Conservation (phyloP, 352 stramenopile genomes). For the Phytophthora hybrid region DNA sequence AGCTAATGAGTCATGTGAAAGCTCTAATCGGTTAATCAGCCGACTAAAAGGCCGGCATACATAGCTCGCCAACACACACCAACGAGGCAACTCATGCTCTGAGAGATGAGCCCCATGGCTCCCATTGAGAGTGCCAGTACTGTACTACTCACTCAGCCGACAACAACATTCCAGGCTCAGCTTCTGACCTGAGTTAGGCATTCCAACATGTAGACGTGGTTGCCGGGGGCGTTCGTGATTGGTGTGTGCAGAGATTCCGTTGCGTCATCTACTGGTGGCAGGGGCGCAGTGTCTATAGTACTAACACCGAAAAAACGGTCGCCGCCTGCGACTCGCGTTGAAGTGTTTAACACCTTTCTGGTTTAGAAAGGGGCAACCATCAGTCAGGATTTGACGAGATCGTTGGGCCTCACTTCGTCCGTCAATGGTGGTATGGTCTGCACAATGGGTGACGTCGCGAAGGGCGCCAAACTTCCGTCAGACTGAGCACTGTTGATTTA, state of each 20-base stretch:
- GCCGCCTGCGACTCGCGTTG: background rate
- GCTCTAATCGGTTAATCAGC: too few species aligned
- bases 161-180: background rate
- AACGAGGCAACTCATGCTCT: too few species aligned
- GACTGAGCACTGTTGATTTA: too few species aligned
- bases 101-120: too few species aligned
- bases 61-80: too few species aligned
- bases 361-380: background rate
- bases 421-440: background rate
- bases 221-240: background rate
- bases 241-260: background rate
- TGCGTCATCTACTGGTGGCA: conserved; percentile 29
- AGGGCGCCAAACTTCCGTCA: too few species aligned
- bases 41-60: too few species aligned
- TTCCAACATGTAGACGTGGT: conserved; percentile 2
- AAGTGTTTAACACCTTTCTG: background rate
- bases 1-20: too few species aligned
- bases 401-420: conserved; percentile 5
- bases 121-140: too few species aligned
- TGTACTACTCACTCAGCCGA: background rate
- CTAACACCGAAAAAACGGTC: conserved; percentile 21
- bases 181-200: background rate
- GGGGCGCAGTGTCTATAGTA: conserved; percentile 12
- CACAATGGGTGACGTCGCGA: too few species aligned
- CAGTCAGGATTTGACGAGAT: conserved; percentile 28